Evolutionary conservation across 371 early-diverging fungal species (phyloP), one percentile per base, ranked within the genome.

Genomic region (Smittium mucronatum): DNA sequence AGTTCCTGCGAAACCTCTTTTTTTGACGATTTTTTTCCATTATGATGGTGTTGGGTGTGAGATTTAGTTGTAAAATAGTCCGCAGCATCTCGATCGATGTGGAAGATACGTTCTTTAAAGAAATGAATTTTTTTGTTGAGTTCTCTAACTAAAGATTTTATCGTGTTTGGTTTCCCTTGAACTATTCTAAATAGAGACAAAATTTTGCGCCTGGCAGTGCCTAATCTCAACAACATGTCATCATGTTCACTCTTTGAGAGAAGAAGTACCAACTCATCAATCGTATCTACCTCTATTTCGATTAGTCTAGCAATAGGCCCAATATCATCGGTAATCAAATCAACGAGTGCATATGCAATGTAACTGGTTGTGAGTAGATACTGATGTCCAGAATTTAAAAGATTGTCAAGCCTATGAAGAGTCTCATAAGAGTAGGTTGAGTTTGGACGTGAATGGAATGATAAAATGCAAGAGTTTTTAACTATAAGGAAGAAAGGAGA

Each of bases 261-360:
- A 35, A 94, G 87, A 60, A 98, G 81, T 16, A 92, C 92, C 1
- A 94, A 78, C 69, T 94, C 94, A 72, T 94, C 94, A 69, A 93
- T 89, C 0, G 89, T 80, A 58, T 92, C 90, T 0, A 91, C 91
- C 76, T 94, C 94, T 64, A 87, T 77, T 76, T 94, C 93, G 28
- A 91, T 84, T 64, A 84, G 81, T 25, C 81, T 76, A 47, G 91
- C 83, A 28, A 87, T 78, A 2, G 93, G 93, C 47, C 86, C 85
- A 75, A 92, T 89, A 1, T 82, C 76, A 73, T 93, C 93, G 16
- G 88, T 88, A 31, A 93, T 83, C 57, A 89, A 86, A 81, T 92
- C 92, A 63, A 93, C 80, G 57, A 93, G 71, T 8, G 92, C 89
- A 58, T 78, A 77, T 61, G 70, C 71, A 2, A 79, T 73, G 47